phyloP scores from a whole-genome alignment of 805 yeast species.

The Groenewaldozyma tartarivorans region DNA sequence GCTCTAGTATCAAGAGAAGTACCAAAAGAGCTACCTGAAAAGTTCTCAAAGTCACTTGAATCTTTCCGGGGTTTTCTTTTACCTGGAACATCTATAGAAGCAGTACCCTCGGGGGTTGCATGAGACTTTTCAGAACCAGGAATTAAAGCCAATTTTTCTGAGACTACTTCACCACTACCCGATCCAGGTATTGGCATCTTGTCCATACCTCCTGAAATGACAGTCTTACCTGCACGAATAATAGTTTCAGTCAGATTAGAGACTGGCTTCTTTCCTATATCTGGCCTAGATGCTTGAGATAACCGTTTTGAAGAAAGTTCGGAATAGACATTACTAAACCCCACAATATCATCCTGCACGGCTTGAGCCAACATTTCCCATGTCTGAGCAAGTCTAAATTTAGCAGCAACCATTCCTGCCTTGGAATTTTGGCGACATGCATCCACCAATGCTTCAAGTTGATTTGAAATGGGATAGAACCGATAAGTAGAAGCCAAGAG shows the following conservation, averaged over 20 bases:
- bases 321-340: conserved; percentile 5
- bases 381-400: conserved; percentile 48
- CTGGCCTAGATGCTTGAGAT: neutral
- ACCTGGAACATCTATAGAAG: too few relatives aligned
- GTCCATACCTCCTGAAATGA: too few relatives aligned
- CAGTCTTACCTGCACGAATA: too few relatives aligned
- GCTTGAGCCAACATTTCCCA: conserved; percentile 52
- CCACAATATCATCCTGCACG: conserved; percentile 28
- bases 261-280: neutral
- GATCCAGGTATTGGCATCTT: too few relatives aligned
- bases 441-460: conserved; percentile 41
- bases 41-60: too few relatives aligned
- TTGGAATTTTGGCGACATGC: conserved; percentile 51
- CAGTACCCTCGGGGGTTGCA: too few relatives aligned
- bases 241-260: neutral
- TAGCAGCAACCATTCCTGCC: conserved; percentile 35
- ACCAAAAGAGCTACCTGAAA: too few relatives aligned
- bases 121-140: too few relatives aligned
- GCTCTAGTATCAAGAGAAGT: too few relatives aligned
- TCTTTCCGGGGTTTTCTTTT: too few relatives aligned
- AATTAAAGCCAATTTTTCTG: too few relatives aligned
- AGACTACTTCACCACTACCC: too few relatives aligned
- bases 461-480: conserved; percentile 26
- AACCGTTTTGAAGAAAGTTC: neutral
- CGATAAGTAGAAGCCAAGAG: conserved; percentile 15